Conservation (phyloP, 202 grass and related monocot species). For the Carex arenaria region DNA sequence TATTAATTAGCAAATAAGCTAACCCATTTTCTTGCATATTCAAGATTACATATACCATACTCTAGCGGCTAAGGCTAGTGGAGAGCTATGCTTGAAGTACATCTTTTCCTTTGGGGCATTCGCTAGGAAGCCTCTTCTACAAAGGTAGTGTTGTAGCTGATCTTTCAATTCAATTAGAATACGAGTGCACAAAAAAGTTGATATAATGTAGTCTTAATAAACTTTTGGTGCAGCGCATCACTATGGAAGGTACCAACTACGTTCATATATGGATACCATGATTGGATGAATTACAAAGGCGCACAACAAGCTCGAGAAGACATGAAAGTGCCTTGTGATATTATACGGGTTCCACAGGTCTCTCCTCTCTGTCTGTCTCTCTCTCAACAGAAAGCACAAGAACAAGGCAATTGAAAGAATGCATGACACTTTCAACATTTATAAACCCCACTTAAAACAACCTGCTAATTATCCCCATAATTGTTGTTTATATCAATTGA, state of each 20-base stretch:
- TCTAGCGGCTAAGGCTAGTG: conserved; percentile 95
- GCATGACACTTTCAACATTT: background rate
- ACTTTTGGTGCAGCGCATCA: conserved; percentile 52
- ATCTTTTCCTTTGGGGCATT: conserved; percentile 98
- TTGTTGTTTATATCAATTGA: background rate
- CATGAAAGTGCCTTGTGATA: conserved; percentile 98
- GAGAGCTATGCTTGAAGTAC: conserved; percentile 85
- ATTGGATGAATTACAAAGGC: conserved; percentile 95
- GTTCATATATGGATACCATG: conserved; percentile 89
- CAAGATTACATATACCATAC: conserved; percentile 98
- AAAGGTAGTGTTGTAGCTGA: conserved; percentile 44
- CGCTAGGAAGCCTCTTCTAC: conserved; percentile 87
- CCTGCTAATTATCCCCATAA: background rate
- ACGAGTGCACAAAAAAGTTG: background rate
- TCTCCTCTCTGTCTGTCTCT: conserved; percentile 23
- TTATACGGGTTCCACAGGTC: conserved; percentile 89
- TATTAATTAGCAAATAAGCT: conserved; percentile 10
- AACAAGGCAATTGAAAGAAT: background rate
- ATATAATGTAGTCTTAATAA: background rate
- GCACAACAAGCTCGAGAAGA: conserved; percentile 77
- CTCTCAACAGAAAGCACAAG: conserved; percentile 11
- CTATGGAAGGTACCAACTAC: conserved; percentile 95
- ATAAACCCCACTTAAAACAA: background rate
- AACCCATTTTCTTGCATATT: conserved; percentile 20
- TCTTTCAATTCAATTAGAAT: background rate